Evolutionary conservation across 352 stramenopile genomes (phyloP), one percentile per base, ranked within the genome.

Genomic region (Globisporangium barbulae): DNA sequence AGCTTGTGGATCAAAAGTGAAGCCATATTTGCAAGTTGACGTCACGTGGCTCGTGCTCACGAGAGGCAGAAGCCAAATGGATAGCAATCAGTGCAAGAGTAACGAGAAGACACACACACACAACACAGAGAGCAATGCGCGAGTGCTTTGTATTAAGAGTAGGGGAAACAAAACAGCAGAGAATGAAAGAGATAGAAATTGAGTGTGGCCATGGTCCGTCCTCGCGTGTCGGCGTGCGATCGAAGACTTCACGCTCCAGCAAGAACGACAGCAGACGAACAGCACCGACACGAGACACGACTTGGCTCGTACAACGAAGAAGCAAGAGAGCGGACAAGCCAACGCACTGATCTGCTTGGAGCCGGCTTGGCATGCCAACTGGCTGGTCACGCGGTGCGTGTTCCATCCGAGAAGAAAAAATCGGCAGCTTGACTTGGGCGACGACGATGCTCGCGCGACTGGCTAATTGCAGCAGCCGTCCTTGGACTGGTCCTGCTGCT

Each of bases 401-500:
- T 2, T 41, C 10, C 5, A 41, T 41, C 35, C 35, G 35, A 41
- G 35, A 41, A 41, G 35, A 41, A 41, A 41, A 41, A 41, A 41
- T 41, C 35, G 35, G 8, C 35, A 41, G 35, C 35, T 41, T 41
- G 35, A 41, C 9, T 41, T 47, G 41, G 41, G 9, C 41, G 17
- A 21, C 5, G 13, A 47, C 30, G 30, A 28, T 37, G 17, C 50
- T 56, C 28, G 19, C 12, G 17, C 33, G 39, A 53, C 53, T 17
- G 13, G 6, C 53, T 79, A 90, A 52, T 74, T 74, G 75, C 87
- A 95, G 73, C 87, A 95, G 48, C 81, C 73, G 65, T 95, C 87
- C 72, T 92, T 94, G 33, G 74, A 54, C 61, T 89, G 76, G 52
- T 93, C 81, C 52, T 88, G 78, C 61, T 86, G 78, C 59, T 94